Conservation (phyloP, 1,284 basidiomycete genomes). For the Paramarasmius palmivorus region DNA sequence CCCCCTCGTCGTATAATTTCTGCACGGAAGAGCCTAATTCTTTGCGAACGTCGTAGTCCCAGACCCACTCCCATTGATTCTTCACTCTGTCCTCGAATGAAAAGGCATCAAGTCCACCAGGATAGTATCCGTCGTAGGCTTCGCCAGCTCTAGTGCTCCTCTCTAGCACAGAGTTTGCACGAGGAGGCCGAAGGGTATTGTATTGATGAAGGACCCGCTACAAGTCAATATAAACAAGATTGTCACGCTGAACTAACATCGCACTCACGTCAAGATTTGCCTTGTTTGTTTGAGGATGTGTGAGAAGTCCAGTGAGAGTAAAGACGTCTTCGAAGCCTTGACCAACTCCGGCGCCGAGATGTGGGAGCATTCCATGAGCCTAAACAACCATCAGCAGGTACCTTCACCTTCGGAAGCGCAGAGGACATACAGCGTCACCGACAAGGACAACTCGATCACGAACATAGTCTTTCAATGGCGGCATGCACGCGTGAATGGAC, state of each 20-base stretch:
- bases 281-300: slow-evolving; percentile 41
- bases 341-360: slow-evolving; percentile 58
- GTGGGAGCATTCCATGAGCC: slow-evolving; percentile 41
- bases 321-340: slow-evolving; percentile 66
- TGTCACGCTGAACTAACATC: neutral
- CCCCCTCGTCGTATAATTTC: slow-evolving; percentile 16
- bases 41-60: slow-evolving; percentile 44
- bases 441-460: slow-evolving; percentile 51
- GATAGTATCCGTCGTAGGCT: slow-evolving; percentile 39
- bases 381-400: too few relatives aligned
- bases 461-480: slow-evolving; percentile 48
- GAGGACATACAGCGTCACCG: slow-evolving; percentile 54
- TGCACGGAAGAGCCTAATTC: slow-evolving; percentile 32
- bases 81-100: slow-evolving; percentile 32
- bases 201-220: slow-evolving; percentile 47
- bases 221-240: slow-evolving; percentile 1
- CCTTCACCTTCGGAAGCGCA: too few relatives aligned
- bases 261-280: slow-evolving; percentile 47
- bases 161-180: slow-evolving; percentile 46
- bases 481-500: slow-evolving; percentile 56
- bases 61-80: slow-evolving; percentile 47
- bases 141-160: slow-evolving; percentile 39
- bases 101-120: slow-evolving; percentile 24
- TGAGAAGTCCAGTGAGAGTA: slow-evolving; percentile 48
- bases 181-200: slow-evolving; percentile 41